Evolutionary conservation across 2,329 filamentous ascomycete species (phyloP).

Genomic region (Thyridium curvatum): DNA sequence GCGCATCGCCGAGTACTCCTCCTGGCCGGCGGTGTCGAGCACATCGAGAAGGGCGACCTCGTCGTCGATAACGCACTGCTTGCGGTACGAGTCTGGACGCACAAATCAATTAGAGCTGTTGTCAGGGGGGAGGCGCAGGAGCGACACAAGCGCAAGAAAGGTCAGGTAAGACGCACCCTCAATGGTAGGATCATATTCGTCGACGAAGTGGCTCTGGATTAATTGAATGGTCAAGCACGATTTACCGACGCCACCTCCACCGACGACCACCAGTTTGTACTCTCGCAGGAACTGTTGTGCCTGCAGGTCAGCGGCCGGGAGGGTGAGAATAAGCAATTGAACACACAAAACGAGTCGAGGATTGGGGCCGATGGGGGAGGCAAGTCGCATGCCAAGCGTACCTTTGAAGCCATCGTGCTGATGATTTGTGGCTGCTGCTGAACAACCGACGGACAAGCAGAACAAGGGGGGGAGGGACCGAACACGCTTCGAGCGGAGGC

Average conservation of each 20-base stretch:
- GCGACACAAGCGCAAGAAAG: not conserved
- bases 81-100: slow-evolving; percentile 90
- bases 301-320: not conserved
- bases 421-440: too few relatives aligned
- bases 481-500: too few relatives aligned
- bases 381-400: not conserved
- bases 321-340: not conserved
- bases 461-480: too few relatives aligned
- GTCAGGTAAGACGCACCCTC: slow-evolving; percentile 61
- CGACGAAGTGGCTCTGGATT: slow-evolving; percentile 94
- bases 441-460: too few relatives aligned
- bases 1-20: slow-evolving; percentile 98
- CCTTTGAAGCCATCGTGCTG: too few relatives aligned
- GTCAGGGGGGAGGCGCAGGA: not conserved
- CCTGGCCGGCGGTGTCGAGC: slow-evolving; percentile 94
- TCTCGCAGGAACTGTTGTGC: slow-evolving; percentile 70
- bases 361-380: not conserved
- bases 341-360: not conserved
- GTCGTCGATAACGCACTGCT: slow-evolving; percentile 98
- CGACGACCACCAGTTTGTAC: slow-evolving; percentile 95
- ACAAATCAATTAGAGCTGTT: too few relatives aligned
- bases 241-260: slow-evolving; percentile 97
- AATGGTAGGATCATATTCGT: slow-evolving; percentile 98
- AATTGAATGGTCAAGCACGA: slow-evolving; percentile 98
- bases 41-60: slow-evolving; percentile 97